Evolutionary conservation across 139 green algal genomes (phyloP).

Genomic region (Chlamydomonas urium): DNA sequence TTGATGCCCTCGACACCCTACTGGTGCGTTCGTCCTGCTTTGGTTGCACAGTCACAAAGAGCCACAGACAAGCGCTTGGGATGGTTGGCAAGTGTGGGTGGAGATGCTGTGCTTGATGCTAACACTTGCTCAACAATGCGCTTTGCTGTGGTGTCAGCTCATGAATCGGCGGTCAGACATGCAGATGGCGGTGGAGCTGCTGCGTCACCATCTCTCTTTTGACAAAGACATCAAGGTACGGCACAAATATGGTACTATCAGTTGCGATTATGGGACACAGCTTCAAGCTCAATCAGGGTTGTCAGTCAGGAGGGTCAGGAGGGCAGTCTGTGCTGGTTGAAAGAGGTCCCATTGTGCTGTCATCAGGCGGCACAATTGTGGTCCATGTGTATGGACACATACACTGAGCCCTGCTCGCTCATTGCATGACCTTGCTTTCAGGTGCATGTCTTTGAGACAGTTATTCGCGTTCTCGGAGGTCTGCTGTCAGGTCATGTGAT

Average conservation of each 20-base stretch:
- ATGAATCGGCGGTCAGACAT: constrained; percentile 45
- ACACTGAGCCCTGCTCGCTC: constrained; percentile 34
- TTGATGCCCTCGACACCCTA: constrained; percentile 82
- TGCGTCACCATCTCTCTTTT: constrained; percentile 48
- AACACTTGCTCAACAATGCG: background rate
- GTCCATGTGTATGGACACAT: constrained; percentile 25
- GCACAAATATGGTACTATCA: too few relatives aligned
- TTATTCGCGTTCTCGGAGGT: constrained; percentile 88
- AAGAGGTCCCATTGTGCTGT: too few relatives aligned
- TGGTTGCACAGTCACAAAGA: background rate
- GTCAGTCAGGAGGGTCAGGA: too few relatives aligned
- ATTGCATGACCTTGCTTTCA: too few relatives aligned
- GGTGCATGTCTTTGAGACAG: constrained; percentile 89
- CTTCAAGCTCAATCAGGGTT: too few relatives aligned
- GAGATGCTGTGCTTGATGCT: constrained; percentile 2
- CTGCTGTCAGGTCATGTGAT: constrained; percentile 72
- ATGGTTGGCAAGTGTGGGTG: background rate
- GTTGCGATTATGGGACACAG: too few relatives aligned
- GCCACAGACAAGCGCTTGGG: background rate
- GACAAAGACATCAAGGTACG: constrained; percentile 53
- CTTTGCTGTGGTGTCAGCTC: constrained; percentile 31
- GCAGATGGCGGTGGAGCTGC: constrained; percentile 37
- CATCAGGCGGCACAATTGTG: background rate
- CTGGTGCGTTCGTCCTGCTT: constrained; percentile 39
- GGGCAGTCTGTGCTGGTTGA: too few relatives aligned